phyloP scores from a whole-genome alignment of 2,329 filamentous ascomycete species.

The Graphiopsis chlorocephala region DNA sequence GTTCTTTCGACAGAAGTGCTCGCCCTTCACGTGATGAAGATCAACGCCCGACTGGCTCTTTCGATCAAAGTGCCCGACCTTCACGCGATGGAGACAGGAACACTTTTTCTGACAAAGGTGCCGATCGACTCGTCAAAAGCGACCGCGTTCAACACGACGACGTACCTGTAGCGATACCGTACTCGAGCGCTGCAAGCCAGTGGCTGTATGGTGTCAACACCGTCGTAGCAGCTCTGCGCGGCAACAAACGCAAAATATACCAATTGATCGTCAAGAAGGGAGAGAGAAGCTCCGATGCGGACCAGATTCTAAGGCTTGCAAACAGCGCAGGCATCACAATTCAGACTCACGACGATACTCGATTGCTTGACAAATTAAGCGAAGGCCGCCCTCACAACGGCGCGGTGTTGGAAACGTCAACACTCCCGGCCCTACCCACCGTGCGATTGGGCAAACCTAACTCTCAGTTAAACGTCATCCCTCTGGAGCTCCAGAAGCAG shows the following conservation, averaged over 20 bases:
- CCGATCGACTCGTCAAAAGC: neutral
- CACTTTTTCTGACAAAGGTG: neutral
- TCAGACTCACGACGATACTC: conserved; percentile 54
- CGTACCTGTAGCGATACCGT: conserved; percentile 52
- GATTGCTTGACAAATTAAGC: conserved; percentile 73
- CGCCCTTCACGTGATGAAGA: neutral
- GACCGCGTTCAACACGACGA: conserved; percentile 22
- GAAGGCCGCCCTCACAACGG: conserved; percentile 84
- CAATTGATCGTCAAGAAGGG: conserved; percentile 50
- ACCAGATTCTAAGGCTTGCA: conserved; percentile 24
- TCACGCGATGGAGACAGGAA: neutral
- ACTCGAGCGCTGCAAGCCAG: conserved; percentile 83
- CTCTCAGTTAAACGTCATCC: conserved; percentile 48
- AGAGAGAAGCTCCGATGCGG: neutral
- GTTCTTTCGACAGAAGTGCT: neutral
- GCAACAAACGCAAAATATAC: conserved; percentile 70
- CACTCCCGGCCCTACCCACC: conserved; percentile 60
- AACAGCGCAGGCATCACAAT: conserved; percentile 51
- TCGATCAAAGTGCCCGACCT: neutral
- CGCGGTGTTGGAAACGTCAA: conserved; percentile 80
- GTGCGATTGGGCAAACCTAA: conserved; percentile 34
- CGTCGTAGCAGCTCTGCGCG: conserved; percentile 74
- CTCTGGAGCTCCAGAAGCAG: conserved; percentile 63
- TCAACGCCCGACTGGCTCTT: neutral
- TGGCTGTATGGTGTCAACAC: conserved; percentile 85